These are phyloP conservation scores for Closterium sp. DNA, from an alignment of 139 green algal genomes.

Conservation along the genomic window DNA sequence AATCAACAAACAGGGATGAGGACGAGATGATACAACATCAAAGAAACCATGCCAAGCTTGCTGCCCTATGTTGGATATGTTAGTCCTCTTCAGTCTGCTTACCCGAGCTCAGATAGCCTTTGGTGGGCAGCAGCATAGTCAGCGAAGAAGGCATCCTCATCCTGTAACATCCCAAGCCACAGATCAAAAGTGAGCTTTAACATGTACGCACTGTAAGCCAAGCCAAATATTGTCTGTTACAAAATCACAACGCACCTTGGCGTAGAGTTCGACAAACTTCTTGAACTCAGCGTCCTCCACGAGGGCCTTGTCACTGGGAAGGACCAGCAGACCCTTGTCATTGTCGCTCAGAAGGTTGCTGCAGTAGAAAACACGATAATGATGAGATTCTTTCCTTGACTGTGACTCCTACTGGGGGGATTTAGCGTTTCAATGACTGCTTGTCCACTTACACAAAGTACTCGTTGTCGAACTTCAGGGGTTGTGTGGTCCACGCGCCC, in stretches of 20 bases:
- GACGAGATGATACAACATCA: neutral
- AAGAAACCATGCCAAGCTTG: neutral
- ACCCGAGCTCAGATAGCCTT: conserved; percentile 55
- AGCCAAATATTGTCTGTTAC: neutral
- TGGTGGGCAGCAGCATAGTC: conserved; percentile 57
- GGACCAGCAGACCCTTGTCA: conserved; percentile 51
- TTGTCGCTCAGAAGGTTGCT: conserved; percentile 41
- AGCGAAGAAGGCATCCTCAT: conserved; percentile 53
- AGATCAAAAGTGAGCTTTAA: neutral
- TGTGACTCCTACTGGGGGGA: neutral
- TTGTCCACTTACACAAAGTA: conserved; percentile 54
- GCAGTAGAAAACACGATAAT: neutral
- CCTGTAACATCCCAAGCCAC: neutral
- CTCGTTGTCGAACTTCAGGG: conserved; percentile 61
- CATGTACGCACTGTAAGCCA: neutral
- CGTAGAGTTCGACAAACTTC: conserved; percentile 57
- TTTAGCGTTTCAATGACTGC: neutral
- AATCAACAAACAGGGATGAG: too few relatives aligned
- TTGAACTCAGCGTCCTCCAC: conserved; percentile 52
- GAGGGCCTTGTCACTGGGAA: conserved; percentile 57
- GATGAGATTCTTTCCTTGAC: neutral
- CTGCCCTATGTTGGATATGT: neutral
- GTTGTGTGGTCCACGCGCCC: conserved; percentile 55
- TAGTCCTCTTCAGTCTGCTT: neutral
- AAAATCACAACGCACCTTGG: conserved; percentile 27